Evolutionary conservation across 208 protist genomes (phyloP).

Genomic region (Wallacemonas sp.): DNA sequence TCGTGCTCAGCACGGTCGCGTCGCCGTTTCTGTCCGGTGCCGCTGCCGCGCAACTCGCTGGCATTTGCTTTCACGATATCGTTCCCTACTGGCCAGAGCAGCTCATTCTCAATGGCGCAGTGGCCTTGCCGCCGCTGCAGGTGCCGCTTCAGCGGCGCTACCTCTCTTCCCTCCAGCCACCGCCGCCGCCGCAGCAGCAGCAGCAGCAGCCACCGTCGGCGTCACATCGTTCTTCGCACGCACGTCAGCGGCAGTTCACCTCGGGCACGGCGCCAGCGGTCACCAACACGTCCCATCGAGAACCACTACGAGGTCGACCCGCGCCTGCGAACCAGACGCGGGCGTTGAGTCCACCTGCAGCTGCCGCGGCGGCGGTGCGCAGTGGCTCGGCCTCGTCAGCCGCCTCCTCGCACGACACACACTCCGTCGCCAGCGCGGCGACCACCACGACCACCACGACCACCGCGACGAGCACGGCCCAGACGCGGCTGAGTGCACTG

Average conservation of each 20-base stretch:
- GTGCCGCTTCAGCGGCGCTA: conserved; percentile 5
- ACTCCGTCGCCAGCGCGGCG: neutral
- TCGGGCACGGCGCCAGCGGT: neutral
- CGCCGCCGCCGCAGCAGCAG: neutral
- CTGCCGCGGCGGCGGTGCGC: too few relatives aligned
- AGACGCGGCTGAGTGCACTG: neutral
- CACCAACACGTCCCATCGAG: too few relatives aligned
- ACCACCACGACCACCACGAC: neutral
- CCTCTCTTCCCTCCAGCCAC: neutral
- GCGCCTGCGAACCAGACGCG: too few relatives aligned
- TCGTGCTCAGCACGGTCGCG: neutral
- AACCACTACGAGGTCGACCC: too few relatives aligned
- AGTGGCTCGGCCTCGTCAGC: neutral
- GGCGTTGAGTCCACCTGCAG: too few relatives aligned
- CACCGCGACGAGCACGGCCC: neutral
- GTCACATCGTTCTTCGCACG: too few relatives aligned
- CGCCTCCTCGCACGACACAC: neutral
- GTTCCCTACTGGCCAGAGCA: conserved; percentile 15
- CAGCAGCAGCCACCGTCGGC: neutral
- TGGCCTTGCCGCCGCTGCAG: conserved; percentile 1
- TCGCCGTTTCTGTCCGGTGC: neutral
- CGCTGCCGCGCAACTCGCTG: neutral
- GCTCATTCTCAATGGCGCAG: neutral
- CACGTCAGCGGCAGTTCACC: neutral
- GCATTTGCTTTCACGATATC: neutral